Evolutionary conservation across 2,329 filamentous ascomycete species (phyloP), one percentile per base, ranked within the genome.

Genomic region (Pseudovirgaria hyperparasitica): DNA sequence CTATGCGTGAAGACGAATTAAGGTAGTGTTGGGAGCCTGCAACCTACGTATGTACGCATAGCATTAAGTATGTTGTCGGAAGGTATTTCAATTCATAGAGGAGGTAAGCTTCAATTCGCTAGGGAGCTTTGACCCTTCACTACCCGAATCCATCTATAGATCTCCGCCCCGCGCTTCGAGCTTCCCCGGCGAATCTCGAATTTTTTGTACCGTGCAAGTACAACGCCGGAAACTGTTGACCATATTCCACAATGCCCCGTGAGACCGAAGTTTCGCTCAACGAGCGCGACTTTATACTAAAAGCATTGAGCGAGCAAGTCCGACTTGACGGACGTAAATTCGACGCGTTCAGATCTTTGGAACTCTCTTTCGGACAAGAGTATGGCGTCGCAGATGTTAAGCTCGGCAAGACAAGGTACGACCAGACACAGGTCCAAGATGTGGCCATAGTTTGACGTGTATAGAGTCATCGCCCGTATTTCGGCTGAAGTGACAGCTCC

Each of bases 261-360:
- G 86, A 94, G 76, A 74, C 77, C 33, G 82, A 92, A 43, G 82
- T 87, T 30, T 94, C 87, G 27, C 70, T 80, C 37, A 84, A 87
- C 50, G 87, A 96, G 65, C 82, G 73, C 51, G 72, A 73, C 7
- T 98, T 98, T 53, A 71, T 94, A 38, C 65, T 76, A 34, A 72
- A 92, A 49, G 86, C 87, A 23, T 70, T 98, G 8, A 67, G 76
- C 42, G 74, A 93, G 46, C 72, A 80, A 39, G 61, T 86, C 33
- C 81, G 90, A 14, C 62, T 94, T 32, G 90, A 98, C 57, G 81
- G 81, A 42, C 81, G 90, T 38, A 63, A 67, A 32, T 69, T 86
- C 31, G 82, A 94, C 46, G 67, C 85, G 44, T 90, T 82, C 55
- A 74, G 90, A 39, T 65, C 73, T 25, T 54, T 94, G 23, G 70